A percentile compares a stretch with the other conserved stretches of the same genome.
Evolutionary conservation across 78 protist genomes (phyloP).

Genomic region (Dictyostelium brefeldianum): DNA sequence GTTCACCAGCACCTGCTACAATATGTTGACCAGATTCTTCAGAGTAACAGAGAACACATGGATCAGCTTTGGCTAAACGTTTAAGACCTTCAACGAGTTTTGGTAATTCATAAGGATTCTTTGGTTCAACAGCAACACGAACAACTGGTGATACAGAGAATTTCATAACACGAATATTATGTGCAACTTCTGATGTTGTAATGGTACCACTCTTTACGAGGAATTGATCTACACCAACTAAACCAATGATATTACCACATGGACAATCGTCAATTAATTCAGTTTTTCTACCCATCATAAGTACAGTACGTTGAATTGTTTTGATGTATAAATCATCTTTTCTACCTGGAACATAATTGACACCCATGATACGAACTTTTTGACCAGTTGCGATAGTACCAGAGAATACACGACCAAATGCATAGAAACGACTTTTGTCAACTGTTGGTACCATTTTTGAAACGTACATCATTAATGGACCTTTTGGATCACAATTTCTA

Average conservation of each 20-base stretch:
- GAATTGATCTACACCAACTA: constrained; percentile 99
- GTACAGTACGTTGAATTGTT: constrained; percentile 98
- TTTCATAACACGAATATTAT: constrained; percentile 97
- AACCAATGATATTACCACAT: constrained; percentile 98
- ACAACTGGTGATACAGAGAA: constrained; percentile 99
- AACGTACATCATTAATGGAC: constrained; percentile 99
- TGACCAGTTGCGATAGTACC: constrained; percentile 97
- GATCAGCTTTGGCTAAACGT: constrained; percentile 98
- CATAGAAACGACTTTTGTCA: constrained; percentile 99
- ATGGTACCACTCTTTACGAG: constrained; percentile 99
- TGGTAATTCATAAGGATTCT: constrained; percentile 98
- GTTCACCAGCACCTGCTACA: constrained; percentile 99
- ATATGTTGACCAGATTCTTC: constrained; percentile 99
- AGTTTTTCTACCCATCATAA: constrained; percentile 99
- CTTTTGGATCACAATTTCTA: constrained; percentile 95
- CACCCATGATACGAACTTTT: constrained; percentile 98
- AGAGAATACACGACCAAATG: constrained; percentile 99
- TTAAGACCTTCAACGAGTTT: constrained; percentile 99
- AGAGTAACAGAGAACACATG: constrained; percentile 92
- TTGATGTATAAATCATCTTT: constrained; percentile 97
- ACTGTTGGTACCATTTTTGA: constrained; percentile 99
- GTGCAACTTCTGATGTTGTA: constrained; percentile 94
- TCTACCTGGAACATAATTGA: constrained; percentile 97
- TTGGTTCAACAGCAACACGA: constrained; percentile 99
- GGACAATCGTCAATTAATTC: constrained; percentile 96